Evolutionary conservation across 2,329 filamentous ascomycete species (phyloP).

Genomic region (Aspergillus sp.): DNA sequence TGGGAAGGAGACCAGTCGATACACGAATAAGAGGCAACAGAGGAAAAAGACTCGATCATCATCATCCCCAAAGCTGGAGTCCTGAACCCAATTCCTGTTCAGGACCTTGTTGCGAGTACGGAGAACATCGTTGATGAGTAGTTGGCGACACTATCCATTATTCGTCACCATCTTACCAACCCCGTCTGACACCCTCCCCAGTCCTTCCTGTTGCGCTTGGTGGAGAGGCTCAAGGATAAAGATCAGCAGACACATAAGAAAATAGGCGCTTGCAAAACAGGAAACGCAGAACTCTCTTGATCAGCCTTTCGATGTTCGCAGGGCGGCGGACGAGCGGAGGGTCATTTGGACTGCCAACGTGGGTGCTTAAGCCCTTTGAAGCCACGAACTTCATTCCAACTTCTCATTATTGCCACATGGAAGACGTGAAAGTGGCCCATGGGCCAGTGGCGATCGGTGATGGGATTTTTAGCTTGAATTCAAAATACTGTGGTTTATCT

Average conservation of each 20-base stretch:
- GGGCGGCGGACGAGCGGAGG: neutral
- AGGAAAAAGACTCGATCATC: neutral
- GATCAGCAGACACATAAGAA: conserved; percentile 3
- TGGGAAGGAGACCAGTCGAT: neutral
- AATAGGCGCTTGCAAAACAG: neutral
- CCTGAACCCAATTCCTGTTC: neutral
- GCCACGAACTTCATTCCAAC: neutral
- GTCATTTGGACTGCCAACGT: neutral
- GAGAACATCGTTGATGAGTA: too few species aligned
- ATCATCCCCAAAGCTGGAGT: neutral
- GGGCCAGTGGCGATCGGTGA: neutral
- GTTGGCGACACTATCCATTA: neutral
- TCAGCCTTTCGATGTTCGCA: neutral
- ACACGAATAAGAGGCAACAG: neutral
- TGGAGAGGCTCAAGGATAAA: neutral
- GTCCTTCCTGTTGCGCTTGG: neutral
- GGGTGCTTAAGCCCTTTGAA: neutral
- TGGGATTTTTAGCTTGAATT: neutral
- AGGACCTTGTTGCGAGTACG: neutral
- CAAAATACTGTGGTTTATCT: neutral
- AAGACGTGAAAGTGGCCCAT: neutral
- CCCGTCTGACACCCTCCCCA: neutral
- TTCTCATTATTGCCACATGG: conserved; percentile 3
- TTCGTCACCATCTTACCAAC: neutral
- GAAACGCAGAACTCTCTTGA: neutral